Conservation (phyloP, 441 rosid genomes). For the Melastoma candidum region DNA sequence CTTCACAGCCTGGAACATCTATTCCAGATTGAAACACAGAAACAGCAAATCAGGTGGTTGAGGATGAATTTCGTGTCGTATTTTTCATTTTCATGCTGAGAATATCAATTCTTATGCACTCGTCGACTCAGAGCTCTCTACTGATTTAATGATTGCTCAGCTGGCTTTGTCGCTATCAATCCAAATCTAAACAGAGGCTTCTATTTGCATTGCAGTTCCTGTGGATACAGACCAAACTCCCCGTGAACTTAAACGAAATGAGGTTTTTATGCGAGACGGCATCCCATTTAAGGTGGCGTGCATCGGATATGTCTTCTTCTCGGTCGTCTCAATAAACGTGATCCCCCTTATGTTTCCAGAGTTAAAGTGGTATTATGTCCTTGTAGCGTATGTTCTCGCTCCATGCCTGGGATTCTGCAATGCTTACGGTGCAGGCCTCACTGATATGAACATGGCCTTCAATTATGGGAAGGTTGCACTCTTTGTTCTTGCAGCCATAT, state of each 20-base stretch:
- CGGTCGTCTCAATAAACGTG: constrained; percentile 50
- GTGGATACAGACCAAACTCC: constrained; percentile 19
- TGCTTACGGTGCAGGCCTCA: constrained; percentile 90
- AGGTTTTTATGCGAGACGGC: constrained; percentile 59
- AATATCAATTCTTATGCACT: too few relatives aligned
- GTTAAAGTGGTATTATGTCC: constrained; percentile 81
- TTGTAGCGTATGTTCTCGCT: constrained; percentile 71
- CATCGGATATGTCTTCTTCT: constrained; percentile 50
- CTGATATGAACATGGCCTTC: constrained; percentile 95
- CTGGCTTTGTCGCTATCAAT: too few relatives aligned
- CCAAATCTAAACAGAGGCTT: too few relatives aligned
- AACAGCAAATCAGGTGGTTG: constrained; percentile 31
- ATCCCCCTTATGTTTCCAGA: constrained; percentile 82
- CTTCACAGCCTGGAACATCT: constrained; percentile 43
- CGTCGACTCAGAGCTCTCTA: too few relatives aligned
- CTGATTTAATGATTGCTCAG: too few relatives aligned
- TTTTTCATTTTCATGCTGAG: too few relatives aligned
- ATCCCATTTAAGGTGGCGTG: constrained; percentile 76
- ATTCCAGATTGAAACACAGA: constrained; percentile 21
- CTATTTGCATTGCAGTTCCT: constrained; percentile 15
- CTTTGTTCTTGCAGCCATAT: constrained; percentile 62
- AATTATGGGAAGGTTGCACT: constrained; percentile 92
- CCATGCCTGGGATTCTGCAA: constrained; percentile 91
- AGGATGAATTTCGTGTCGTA: constrained; percentile 10
- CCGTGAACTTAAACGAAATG: constrained; percentile 47